Base-by-base conservation (phyloP, 2,329 filamentous ascomycete species). In the Rutstroemia sydowiana region DNA sequence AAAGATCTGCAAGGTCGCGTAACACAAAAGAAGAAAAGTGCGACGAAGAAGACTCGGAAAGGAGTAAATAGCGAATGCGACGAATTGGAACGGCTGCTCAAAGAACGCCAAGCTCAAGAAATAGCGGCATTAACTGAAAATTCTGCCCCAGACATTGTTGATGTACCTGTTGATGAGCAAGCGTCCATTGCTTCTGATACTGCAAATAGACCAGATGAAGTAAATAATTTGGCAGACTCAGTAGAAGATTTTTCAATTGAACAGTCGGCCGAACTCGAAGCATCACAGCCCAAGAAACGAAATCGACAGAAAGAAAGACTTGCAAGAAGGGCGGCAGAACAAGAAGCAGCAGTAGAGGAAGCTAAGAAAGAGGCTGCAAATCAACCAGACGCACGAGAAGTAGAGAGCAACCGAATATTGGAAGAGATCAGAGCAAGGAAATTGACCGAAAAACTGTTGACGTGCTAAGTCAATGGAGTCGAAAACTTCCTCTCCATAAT, bases 11-110 rank as follows among this genome's bases (percentile, higher is more conserved):
- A 95, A 68, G 79, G 82, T 46, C 84, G 85, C 54, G 83, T 95
- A 64, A 96, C 88, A 5, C 90, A 86, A 71, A 97, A 96, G 77
- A 98, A 96, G 76, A 97, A 96, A 75, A 85, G 87, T 61, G 91
- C 93, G 14, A 95, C 86, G 43, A 98, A 97, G 72, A 89, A 82
- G 81, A 91, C 77, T 61, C 81, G 73, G 63, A 88, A 85, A 67
- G 83, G 84, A 26, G 75, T 92, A 64, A 88, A 86, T 37, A 76
- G 85, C 48, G 87, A 92, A 66, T 89, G 88, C 59, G 84, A 85
- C 55, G 75, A 79, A 48, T 73, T 89, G 58, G 87, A 92, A 67
- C 73, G 78, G 7, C 70, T 79, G 51, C 65, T 88, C 39, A 81
- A 79, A 56, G 84, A 87, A 62, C 75, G 77, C 58, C 88, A 93